Conservation (phyloP, 2,329 filamentous ascomycete species). For the Cordyceps farinosa region DNA sequence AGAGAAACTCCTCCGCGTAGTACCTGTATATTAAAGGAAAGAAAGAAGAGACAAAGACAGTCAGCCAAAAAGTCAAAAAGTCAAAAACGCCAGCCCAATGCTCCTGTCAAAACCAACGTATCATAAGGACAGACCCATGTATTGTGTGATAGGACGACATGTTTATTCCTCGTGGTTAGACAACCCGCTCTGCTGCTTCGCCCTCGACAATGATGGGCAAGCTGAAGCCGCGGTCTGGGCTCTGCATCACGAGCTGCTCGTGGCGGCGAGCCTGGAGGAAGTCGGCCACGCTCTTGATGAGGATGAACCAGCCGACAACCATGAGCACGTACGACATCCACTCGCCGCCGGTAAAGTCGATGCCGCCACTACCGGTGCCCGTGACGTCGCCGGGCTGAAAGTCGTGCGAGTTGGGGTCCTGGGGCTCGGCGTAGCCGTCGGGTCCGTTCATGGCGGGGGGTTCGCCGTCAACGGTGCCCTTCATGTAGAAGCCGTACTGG, state of each 20-base stretch:
- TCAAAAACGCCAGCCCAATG: conserved; percentile 14
- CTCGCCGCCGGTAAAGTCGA: conserved; percentile 68
- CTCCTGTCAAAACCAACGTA: not conserved
- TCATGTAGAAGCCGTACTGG: conserved; percentile 97
- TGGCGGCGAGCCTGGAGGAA: conserved; percentile 84
- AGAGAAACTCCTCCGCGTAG: conserved; percentile 1
- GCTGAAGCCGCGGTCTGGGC: conserved; percentile 80
- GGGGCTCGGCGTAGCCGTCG: conserved; percentile 64
- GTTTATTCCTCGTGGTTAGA: conserved; percentile 42
- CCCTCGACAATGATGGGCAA: conserved; percentile 84
- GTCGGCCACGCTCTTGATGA: conserved; percentile 90
- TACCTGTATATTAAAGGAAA: conserved; percentile 11
- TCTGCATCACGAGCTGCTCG: conserved; percentile 89
- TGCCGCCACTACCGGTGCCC: conserved; percentile 43
- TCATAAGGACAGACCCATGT: not conserved
- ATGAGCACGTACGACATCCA: conserved; percentile 92
- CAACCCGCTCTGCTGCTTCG: conserved; percentile 73
- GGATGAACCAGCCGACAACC: conserved; percentile 97
- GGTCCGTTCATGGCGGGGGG: conserved; percentile 45
- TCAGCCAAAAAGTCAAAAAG: not conserved
- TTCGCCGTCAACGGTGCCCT: conserved; percentile 50
- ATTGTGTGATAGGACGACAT: not conserved
- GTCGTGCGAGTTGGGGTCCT: conserved; percentile 84
- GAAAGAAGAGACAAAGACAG: not conserved
- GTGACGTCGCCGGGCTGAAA: conserved; percentile 73